Conservation (phyloP, 768 basidiomycete genomes). For the Tephrocybe sp. region DNA sequence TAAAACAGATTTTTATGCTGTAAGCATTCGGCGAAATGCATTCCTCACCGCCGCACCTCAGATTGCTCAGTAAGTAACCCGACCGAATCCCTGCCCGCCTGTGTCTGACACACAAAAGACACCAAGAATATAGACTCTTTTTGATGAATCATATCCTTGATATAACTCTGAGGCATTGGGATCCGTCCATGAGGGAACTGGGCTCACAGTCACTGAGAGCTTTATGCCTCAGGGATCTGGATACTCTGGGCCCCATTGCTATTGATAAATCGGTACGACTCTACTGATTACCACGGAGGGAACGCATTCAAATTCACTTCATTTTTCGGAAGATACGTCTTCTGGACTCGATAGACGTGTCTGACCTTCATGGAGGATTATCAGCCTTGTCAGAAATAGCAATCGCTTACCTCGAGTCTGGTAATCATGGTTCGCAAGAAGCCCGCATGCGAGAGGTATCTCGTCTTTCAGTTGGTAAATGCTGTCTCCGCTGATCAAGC, state of each 20-base stretch:
- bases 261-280: conserved; percentile 48
- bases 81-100: background rate
- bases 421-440: conserved; percentile 30
- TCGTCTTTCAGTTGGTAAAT: too few species aligned
- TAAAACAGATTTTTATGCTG: conserved; percentile 93
- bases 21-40: conserved; percentile 80
- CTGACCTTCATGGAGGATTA: conserved; percentile 82
- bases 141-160: conserved; percentile 72
- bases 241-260: conserved; percentile 47
- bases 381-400: conserved; percentile 73
- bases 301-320: background rate
- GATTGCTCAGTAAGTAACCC: conserved; percentile 71
- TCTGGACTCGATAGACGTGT: conserved; percentile 59
- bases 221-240: conserved; percentile 63
- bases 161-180: conserved; percentile 87
- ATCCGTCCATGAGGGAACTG: conserved; percentile 70
- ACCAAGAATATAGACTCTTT: conserved; percentile 66
- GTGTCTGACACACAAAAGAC: conserved; percentile 43
- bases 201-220: conserved; percentile 72
- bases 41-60: conserved; percentile 83
- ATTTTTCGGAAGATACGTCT: conserved; percentile 44
- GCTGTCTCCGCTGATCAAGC: background rate
- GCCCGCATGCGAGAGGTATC: conserved; percentile 46
- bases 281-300: too few species aligned
- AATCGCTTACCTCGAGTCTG: conserved; percentile 43